These are phyloP conservation scores for Echinosophora koreensis DNA, from an alignment of 306 rosid genomes.

Conservation along the genomic window DNA sequence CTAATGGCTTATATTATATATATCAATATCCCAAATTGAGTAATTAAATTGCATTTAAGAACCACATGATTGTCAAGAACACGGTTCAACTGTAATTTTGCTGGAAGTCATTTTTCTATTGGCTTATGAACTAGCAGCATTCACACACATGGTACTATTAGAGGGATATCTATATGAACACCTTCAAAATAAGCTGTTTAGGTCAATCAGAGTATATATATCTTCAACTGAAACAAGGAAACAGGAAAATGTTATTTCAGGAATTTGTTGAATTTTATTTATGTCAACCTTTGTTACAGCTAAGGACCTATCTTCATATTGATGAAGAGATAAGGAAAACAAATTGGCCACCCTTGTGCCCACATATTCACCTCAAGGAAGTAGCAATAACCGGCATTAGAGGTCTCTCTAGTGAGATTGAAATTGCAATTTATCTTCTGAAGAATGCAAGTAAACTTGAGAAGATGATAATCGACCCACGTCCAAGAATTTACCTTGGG, in stretches of 20 bases:
- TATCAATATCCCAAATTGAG: too few species aligned
- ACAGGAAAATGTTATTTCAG: not conserved
- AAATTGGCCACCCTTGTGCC: not conserved
- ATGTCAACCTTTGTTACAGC: conserved; percentile 36
- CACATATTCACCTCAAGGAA: conserved; percentile 43
- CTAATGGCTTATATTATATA: too few species aligned
- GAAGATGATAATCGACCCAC: conserved; percentile 51
- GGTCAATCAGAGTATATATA: not conserved
- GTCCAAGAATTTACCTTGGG: conserved; percentile 43
- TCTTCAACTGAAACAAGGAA: not conserved
- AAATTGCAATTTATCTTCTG: conserved; percentile 45
- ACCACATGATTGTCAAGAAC: not conserved
- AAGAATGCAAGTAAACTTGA: conserved; percentile 46
- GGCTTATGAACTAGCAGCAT: not conserved
- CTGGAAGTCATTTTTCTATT: not conserved
- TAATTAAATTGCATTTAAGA: too few species aligned
- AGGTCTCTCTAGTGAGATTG: conserved; percentile 47
- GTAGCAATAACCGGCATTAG: conserved; percentile 43
- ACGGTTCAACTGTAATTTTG: not conserved
- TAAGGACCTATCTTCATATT: conserved; percentile 15
- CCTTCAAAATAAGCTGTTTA: not conserved
- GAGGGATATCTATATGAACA: not conserved
- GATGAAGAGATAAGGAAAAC: conserved; percentile 18
- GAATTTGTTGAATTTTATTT: not conserved
- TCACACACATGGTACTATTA: too few species aligned